A percentile compares a stretch with the other conserved stretches of the same genome.
These are phyloP conservation scores for Saccharum officinarum DNA, from an alignment of 176 grass and related monocot species.

Conservation along the genomic window DNA sequence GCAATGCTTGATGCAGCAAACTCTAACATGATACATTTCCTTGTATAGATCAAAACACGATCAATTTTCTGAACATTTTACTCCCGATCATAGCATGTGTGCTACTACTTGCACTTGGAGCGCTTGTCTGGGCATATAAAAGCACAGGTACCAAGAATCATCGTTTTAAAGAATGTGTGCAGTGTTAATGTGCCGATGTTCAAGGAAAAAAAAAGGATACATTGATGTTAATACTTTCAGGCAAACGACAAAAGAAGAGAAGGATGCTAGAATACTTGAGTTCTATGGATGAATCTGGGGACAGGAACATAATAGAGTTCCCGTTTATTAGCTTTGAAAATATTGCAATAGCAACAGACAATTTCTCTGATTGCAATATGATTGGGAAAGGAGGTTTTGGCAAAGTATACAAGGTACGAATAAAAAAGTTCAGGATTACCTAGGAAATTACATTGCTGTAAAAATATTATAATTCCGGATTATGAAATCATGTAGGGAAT, in stretches of 20 bases:
- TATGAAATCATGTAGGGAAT: constrained; percentile 19
- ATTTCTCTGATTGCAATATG: constrained; percentile 31
- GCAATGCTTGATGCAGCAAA: too few relatives aligned
- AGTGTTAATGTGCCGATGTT: neutral
- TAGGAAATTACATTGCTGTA: neutral
- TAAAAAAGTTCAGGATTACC: neutral
- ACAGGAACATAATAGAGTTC: constrained; percentile 1
- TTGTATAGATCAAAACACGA: too few relatives aligned
- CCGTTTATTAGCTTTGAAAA: constrained; percentile 25
- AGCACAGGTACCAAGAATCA: too few relatives aligned
- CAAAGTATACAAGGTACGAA: constrained; percentile 45
- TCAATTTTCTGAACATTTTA: too few relatives aligned
- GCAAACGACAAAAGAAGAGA: neutral
- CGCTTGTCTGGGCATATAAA: too few relatives aligned
- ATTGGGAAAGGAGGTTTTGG: constrained; percentile 49
- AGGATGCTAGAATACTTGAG: neutral
- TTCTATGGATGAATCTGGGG: neutral
- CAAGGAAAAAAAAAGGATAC: neutral
- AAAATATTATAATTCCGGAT: neutral
- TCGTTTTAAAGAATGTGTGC: too few relatives aligned
- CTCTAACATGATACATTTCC: too few relatives aligned
- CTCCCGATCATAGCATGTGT: too few relatives aligned
- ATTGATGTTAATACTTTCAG: neutral
- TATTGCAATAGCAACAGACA: constrained; percentile 28
- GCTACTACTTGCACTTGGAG: too few relatives aligned